Percentiles rank a stretch among this genome's conserved stretches.
phyloP scores from a whole-genome alignment of 208 protist genomes.

The Trypanosoma brucei region DNA sequence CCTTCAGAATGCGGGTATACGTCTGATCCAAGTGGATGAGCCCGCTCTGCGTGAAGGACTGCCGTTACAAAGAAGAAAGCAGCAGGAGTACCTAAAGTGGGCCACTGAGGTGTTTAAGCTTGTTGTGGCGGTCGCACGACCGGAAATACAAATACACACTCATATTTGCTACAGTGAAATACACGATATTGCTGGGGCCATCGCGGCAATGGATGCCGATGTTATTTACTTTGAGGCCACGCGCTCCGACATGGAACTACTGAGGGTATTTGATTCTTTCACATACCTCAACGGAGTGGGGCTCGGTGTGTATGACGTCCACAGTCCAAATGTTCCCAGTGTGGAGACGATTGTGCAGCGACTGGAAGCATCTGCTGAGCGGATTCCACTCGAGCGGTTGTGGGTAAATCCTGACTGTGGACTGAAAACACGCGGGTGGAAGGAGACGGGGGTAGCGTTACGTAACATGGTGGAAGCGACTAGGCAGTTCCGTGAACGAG shows the following conservation, averaged over 20 bases:
- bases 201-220: conserved; percentile 81
- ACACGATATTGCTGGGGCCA: conserved; percentile 83
- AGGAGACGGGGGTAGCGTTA: conserved; percentile 36
- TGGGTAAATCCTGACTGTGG: conserved; percentile 91
- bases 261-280: conserved; percentile 63
- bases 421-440: conserved; percentile 72
- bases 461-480: conserved; percentile 52
- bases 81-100: conserved; percentile 79
- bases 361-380: conserved; percentile 45
- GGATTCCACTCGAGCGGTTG: conserved; percentile 38
- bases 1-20: conserved; percentile 62
- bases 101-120: conserved; percentile 69
- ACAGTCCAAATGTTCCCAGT: conserved; percentile 78
- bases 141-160: conserved; percentile 78
- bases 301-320: conserved; percentile 89
- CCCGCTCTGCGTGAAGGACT: conserved; percentile 85
- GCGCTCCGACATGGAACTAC: conserved; percentile 73
- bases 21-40: conserved; percentile 87
- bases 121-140: conserved; percentile 39
- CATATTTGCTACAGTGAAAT: conserved; percentile 91
- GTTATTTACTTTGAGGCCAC: conserved; percentile 85
- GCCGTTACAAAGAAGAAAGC: conserved; percentile 57
- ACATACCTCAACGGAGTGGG: conserved; percentile 80
- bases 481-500: conserved; percentile 23
- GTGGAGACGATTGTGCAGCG: conserved; percentile 62